Evolutionary conservation across 495 filamentous ascomycete genomes (phyloP).

Genomic region (Penicillium salamii): DNA sequence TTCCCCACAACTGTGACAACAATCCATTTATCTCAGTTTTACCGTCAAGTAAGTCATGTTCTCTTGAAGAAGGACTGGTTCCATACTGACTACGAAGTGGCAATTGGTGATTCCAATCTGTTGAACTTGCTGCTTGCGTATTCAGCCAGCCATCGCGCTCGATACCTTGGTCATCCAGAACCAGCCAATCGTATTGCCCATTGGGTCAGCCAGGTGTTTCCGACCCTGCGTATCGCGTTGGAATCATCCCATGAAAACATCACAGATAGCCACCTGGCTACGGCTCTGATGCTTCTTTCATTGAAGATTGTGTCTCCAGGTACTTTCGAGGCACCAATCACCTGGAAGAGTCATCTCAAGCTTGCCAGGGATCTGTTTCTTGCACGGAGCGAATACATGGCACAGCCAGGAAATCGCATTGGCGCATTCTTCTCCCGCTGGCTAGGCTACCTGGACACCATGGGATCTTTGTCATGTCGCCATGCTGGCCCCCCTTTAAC

Average conservation of each 20-base stretch:
- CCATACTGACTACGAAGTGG: slow-evolving; percentile 49
- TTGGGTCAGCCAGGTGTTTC: slow-evolving; percentile 78
- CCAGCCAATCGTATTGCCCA: slow-evolving; percentile 73
- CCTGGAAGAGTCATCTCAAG: slow-evolving; percentile 76
- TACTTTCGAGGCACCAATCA: slow-evolving; percentile 68
- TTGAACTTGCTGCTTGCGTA: slow-evolving; percentile 78
- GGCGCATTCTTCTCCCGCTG: slow-evolving; percentile 81
- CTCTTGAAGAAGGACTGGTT: not conserved
- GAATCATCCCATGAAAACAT: slow-evolving; percentile 56
- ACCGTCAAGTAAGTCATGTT: slow-evolving; percentile 56
- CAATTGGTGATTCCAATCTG: slow-evolving; percentile 63
- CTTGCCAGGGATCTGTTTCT: slow-evolving; percentile 75
- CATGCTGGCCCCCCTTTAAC: slow-evolving; percentile 55
- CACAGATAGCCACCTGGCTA: slow-evolving; percentile 72
- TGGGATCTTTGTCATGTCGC: slow-evolving; percentile 72
- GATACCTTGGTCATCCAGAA: slow-evolving; percentile 70
- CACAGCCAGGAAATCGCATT: slow-evolving; percentile 56
- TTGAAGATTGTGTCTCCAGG: slow-evolving; percentile 83
- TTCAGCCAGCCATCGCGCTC: slow-evolving; percentile 77
- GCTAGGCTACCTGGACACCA: slow-evolving; percentile 82
- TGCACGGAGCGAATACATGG: slow-evolving; percentile 56
- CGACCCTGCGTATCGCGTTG: slow-evolving; percentile 65
- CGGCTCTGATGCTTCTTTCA: slow-evolving; percentile 83
- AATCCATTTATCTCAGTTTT: slow-evolving; percentile 74
- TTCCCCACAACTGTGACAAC: slow-evolving; percentile 70